Conservation (phyloP, 352 stramenopile species). For the Phytophthora constricta region DNA sequence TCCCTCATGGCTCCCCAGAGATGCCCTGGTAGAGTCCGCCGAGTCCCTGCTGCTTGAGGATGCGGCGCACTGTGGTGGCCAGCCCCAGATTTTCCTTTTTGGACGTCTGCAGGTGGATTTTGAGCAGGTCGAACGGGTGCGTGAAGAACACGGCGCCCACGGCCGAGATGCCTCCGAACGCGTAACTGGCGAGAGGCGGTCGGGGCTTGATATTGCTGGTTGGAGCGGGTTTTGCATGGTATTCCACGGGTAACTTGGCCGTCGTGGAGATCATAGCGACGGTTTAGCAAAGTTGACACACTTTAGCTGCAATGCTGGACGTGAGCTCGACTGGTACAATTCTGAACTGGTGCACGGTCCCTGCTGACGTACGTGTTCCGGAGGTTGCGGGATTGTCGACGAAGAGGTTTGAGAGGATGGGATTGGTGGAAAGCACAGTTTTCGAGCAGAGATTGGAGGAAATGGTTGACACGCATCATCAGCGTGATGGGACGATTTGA, state of each 20-base stretch:
- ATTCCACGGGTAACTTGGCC: not conserved
- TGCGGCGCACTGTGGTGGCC: conserved; percentile 51
- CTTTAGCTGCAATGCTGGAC: no score
- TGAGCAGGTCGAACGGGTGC: conserved; percentile 85
- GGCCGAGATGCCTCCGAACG: conserved; percentile 78
- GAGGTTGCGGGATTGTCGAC: conserved; percentile 5
- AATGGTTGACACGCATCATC: conserved; percentile 17
- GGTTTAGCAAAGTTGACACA: no score
- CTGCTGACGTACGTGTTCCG: not conserved
- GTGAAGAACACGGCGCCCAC: conserved; percentile 88
- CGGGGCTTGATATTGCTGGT: conserved; percentile 18
- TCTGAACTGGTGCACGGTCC: no score
- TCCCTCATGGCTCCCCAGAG: conserved; percentile 81
- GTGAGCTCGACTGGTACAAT: not conserved
- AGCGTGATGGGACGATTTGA: conserved; percentile 23
- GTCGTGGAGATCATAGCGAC: not conserved
- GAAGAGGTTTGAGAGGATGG: not conserved
- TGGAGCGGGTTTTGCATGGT: not conserved
- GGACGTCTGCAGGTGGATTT: conserved; percentile 84
- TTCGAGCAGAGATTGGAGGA: conserved; percentile 14
- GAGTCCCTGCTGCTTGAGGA: conserved; percentile 71
- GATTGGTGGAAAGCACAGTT: conserved; percentile 16
- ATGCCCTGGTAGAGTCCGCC: conserved; percentile 83
- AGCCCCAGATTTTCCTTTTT: conserved; percentile 76
- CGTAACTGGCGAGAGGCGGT: conserved; percentile 70